phyloP scores from a whole-genome alignment of 352 stramenopile genomes.

The Paralagenidium karlingii region DNA sequence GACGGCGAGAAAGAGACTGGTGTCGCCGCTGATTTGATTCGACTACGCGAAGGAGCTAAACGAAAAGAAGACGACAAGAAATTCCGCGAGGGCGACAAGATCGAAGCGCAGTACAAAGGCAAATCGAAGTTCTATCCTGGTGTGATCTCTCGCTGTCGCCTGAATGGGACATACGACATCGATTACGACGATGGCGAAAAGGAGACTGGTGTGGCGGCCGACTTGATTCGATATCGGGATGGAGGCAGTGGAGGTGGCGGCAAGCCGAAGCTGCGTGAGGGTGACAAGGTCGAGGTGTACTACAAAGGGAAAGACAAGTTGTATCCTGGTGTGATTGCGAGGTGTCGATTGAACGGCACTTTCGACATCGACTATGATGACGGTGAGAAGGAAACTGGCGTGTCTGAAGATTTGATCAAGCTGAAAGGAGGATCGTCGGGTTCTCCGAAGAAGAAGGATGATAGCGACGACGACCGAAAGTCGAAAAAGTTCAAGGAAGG shows the following conservation, averaged over 20 bases:
- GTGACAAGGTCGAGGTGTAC: constrained; percentile 24
- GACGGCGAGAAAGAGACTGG: constrained; percentile 22
- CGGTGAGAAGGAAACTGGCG: constrained; percentile 26
- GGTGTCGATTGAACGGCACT: constrained; percentile 24
- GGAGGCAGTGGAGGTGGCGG: constrained; percentile 22
- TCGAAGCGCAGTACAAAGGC: constrained; percentile 32
- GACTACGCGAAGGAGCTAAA: too few relatives aligned
- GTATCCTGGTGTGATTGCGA: constrained; percentile 31
- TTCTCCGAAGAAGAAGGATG: constrained; percentile 2
- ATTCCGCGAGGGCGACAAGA: constrained; percentile 22
- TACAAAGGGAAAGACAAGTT: constrained; percentile 47
- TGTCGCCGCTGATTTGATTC: constrained; percentile 12
- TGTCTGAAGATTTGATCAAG: constrained; percentile 15
- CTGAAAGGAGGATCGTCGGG: constrained; percentile 6
- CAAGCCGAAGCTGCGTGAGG: constrained; percentile 23
- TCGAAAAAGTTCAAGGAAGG: constrained; percentile 15
- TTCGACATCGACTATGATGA: constrained; percentile 56
- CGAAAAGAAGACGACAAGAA: too few relatives aligned
- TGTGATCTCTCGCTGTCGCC: constrained; percentile 19
- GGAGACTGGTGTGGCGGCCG: too few relatives aligned
- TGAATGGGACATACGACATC: constrained; percentile 24
- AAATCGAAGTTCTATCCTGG: constrained; percentile 23
- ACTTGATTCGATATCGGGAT: constrained; percentile 34
- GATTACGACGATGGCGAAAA: constrained; percentile 47
- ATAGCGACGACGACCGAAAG: constrained; percentile 7